phyloP scores from a whole-genome alignment of 176 grass and related monocot genomes.

The Saccharum spontaneum region DNA sequence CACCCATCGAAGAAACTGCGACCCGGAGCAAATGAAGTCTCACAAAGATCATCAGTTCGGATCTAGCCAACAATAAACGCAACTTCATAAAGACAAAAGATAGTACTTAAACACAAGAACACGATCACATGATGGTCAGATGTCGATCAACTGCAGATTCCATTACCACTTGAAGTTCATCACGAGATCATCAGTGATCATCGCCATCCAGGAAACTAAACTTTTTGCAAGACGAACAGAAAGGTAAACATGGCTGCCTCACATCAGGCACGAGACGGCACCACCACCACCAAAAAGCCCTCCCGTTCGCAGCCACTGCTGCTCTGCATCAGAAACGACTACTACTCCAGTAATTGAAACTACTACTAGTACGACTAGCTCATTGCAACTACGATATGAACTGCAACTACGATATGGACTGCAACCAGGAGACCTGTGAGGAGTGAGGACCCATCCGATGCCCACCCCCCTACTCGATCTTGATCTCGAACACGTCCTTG shows the following conservation, averaged over 20 bases:
- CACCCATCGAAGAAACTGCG: too few species aligned
- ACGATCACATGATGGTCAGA: too few species aligned
- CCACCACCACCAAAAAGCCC: background rate
- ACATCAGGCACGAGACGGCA: background rate
- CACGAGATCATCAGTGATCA: background rate
- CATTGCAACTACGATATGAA: background rate
- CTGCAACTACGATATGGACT: background rate
- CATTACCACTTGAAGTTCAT: background rate
- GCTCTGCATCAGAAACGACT: background rate
- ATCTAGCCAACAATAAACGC: background rate
- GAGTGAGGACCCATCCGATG: background rate
- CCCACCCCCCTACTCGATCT: constrained; percentile 32
- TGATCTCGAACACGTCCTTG: constrained; percentile 58
- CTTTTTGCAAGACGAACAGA: background rate
- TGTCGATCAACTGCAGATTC: background rate
- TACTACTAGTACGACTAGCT: background rate
- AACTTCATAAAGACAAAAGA: background rate
- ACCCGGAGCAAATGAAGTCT: background rate
- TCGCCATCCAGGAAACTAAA: background rate
- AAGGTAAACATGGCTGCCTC: background rate
- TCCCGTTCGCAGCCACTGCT: background rate
- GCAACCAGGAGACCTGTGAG: background rate
- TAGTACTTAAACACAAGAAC: background rate
- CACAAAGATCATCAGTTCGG: background rate
- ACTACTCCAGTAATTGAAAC: background rate